A percentile compares a stretch with the other conserved stretches of the same genome.
Evolutionary conservation across 768 basidiomycete species (phyloP).

Genomic region (Tylopilus cervinicoccineus): DNA sequence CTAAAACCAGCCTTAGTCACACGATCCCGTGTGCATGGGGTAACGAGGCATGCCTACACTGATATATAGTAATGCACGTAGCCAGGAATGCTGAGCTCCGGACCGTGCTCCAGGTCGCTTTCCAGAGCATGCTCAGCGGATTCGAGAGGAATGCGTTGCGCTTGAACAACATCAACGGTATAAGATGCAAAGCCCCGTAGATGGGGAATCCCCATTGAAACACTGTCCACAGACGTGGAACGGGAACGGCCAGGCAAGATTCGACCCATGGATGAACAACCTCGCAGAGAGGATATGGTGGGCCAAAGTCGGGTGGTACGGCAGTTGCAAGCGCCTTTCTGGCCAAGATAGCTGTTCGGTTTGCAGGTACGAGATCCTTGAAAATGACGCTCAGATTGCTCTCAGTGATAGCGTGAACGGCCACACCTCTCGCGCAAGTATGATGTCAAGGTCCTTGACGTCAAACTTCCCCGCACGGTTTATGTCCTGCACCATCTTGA

Average conservation of each 20-base stretch:
- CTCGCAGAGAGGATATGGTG: slow-evolving; percentile 56
- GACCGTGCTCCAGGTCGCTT: slow-evolving; percentile 65
- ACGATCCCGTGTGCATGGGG: neutral
- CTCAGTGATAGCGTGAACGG: slow-evolving; percentile 9
- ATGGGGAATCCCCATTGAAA: slow-evolving; percentile 80
- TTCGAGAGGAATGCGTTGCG: slow-evolving; percentile 58
- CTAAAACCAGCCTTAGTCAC: slow-evolving; percentile 30
- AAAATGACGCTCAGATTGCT: slow-evolving; percentile 4
- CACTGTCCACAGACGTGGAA: slow-evolving; percentile 68
- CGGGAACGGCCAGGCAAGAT: slow-evolving; percentile 43
- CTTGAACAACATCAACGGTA: slow-evolving; percentile 84
- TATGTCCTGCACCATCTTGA: slow-evolving; percentile 59
- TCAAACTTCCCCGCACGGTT: slow-evolving; percentile 57
- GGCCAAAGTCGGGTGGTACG: slow-evolving; percentile 41
- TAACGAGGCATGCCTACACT: slow-evolving; percentile 46
- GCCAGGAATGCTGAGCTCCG: slow-evolving; percentile 88
- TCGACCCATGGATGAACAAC: slow-evolving; percentile 74
- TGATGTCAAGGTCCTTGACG: slow-evolving; percentile 49
- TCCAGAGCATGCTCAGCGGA: slow-evolving; percentile 62
- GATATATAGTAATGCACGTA: slow-evolving; percentile 76
- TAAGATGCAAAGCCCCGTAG: slow-evolving; percentile 87
- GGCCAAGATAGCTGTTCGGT: slow-evolving; percentile 44
- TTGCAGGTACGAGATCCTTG: slow-evolving; percentile 52
- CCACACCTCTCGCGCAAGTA: slow-evolving; percentile 52
- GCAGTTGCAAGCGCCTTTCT: slow-evolving; percentile 37